These are phyloP conservation scores for Beauveria sp. DNA, from an alignment of 2,329 filamentous ascomycete species.

Conservation along the genomic window DNA sequence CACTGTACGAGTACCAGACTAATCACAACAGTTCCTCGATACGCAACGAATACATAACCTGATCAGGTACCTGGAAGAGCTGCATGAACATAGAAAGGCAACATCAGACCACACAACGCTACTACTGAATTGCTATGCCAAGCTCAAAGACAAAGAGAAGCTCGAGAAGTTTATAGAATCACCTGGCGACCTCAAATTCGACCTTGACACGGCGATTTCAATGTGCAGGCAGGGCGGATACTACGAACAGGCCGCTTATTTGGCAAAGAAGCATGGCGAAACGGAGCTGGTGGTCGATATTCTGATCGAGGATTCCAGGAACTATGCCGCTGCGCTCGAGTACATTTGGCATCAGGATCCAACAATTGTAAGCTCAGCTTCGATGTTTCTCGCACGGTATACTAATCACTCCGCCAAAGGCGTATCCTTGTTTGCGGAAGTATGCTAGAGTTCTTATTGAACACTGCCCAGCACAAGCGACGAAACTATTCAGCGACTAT, in stretches of 20 bases:
- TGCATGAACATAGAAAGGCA: slow-evolving; percentile 88
- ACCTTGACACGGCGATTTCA: slow-evolving; percentile 90
- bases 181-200: slow-evolving; percentile 89
- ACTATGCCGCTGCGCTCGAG: slow-evolving; percentile 77
- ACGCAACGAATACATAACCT: slow-evolving; percentile 96
- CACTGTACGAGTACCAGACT: slow-evolving; percentile 13
- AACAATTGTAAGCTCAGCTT: slow-evolving; percentile 49
- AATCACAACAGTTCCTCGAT: slow-evolving; percentile 65
- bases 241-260: slow-evolving; percentile 90
- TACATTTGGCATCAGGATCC: slow-evolving; percentile 88
- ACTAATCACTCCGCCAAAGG: slow-evolving; percentile 34
- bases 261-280: slow-evolving; percentile 90
- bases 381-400: not conserved
- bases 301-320: slow-evolving; percentile 88
- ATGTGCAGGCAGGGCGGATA: slow-evolving; percentile 98
- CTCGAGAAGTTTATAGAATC: slow-evolving; percentile 95
- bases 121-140: slow-evolving; percentile 93
- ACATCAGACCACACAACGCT: slow-evolving; percentile 94
- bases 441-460: slow-evolving; percentile 88
- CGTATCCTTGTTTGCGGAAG: slow-evolving; percentile 86
- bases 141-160: slow-evolving; percentile 94
- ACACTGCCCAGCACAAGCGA: slow-evolving; percentile 75
- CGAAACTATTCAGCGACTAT: slow-evolving; percentile 86
- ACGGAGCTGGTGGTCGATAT: slow-evolving; percentile 93
- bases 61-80: slow-evolving; percentile 92